Percentiles rank a stretch among this genome's conserved stretches.
phyloP scores from a whole-genome alignment of 108 stramenopile genomes.

The Skeletonema potamos region DNA sequence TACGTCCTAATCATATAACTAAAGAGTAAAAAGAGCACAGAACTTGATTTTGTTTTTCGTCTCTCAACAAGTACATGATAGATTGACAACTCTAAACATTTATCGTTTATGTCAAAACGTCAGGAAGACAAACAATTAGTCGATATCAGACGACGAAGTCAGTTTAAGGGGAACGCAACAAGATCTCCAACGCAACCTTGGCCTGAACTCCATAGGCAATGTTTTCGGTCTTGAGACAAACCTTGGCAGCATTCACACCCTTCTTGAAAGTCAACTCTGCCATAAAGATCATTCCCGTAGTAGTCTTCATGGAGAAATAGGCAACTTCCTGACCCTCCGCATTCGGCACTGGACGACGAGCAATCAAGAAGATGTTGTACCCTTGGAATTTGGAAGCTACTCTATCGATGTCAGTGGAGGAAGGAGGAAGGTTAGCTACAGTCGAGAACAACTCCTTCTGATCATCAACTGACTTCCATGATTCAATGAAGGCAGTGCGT shows the following conservation, averaged over 20 bases:
- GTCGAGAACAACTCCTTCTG: slow-evolving; percentile 84
- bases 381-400: slow-evolving; percentile 79
- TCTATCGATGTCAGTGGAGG: slow-evolving; percentile 73
- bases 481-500: slow-evolving; percentile 75
- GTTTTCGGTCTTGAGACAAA: slow-evolving; percentile 88
- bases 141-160: background rate
- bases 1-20: background rate
- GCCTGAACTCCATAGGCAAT: slow-evolving; percentile 71
- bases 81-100: background rate
- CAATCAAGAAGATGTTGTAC: slow-evolving; percentile 87
- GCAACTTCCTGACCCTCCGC: slow-evolving; percentile 91
- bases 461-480: slow-evolving; percentile 90
- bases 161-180: slow-evolving; percentile 50
- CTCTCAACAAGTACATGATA: background rate
- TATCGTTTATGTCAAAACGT: background rate
- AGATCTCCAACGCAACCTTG: slow-evolving; percentile 76
- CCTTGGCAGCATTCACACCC: slow-evolving; percentile 90
- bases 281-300: slow-evolving; percentile 78
- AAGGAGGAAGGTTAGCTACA: slow-evolving; percentile 67
- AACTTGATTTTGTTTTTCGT: background rate
- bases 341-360: slow-evolving; percentile 91
- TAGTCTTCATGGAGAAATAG: slow-evolving; percentile 86
- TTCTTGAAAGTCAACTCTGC: slow-evolving; percentile 94
- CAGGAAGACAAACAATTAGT: background rate
- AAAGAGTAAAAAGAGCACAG: background rate